phyloP scores from a whole-genome alignment of 352 stramenopile genomes.

The Phytophthora citrophthora region DNA sequence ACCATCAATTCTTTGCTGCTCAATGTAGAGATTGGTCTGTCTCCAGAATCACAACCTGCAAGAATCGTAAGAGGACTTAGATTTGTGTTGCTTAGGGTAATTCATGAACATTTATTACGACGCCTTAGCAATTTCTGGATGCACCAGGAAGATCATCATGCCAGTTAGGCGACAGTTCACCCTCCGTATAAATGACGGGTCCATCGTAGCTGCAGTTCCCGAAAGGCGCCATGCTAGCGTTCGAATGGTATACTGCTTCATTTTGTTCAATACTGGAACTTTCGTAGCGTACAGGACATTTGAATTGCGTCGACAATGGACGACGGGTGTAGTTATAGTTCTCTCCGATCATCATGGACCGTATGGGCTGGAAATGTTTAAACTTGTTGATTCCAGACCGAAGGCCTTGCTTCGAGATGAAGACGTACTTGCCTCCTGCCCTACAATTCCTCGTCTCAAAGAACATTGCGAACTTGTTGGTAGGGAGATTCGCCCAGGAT shows the following conservation, averaged over 20 bases:
- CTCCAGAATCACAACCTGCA: too few relatives aligned
- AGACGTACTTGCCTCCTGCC: slow-evolving; percentile 1
- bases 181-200: neutral
- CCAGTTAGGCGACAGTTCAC: slow-evolving; percentile 11
- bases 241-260: neutral
- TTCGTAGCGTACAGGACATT: slow-evolving; percentile 4
- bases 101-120: too few relatives aligned
- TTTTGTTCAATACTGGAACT: too few relatives aligned
- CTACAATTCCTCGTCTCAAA: slow-evolving; percentile 7
- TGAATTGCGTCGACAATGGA: neutral
- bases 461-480: slow-evolving; percentile 10
- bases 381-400: slow-evolving; percentile 6
- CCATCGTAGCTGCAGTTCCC: neutral
- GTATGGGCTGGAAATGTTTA: neutral
- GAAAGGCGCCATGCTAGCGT: neutral
- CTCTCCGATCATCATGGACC: slow-evolving; percentile 11
- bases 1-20: too few relatives aligned
- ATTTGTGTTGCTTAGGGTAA: too few relatives aligned
- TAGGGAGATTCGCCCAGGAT: slow-evolving; percentile 8
- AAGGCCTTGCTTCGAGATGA: slow-evolving; percentile 1
- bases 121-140: too few relatives aligned
- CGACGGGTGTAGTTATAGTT: slow-evolving; percentile 6
- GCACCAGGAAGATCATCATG: neutral
- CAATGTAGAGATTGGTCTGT: too few relatives aligned
- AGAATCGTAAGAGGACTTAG: too few relatives aligned